phyloP scores from a whole-genome alignment of 768 basidiomycete genomes.

The Russula vinacea region DNA sequence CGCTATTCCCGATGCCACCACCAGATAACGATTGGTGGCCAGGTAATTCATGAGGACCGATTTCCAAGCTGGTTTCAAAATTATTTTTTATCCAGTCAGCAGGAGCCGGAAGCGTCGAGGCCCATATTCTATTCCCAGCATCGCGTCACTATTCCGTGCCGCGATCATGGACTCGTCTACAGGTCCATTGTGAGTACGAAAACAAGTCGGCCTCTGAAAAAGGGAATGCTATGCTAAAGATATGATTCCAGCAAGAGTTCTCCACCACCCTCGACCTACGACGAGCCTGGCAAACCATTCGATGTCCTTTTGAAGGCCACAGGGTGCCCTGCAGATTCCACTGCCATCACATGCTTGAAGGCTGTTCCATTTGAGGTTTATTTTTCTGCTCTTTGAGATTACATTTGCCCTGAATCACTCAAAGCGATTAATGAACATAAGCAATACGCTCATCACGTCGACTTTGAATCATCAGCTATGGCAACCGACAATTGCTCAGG shows the following conservation, averaged over 20 bases:
- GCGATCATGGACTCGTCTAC: conserved; percentile 50
- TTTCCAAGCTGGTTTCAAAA: background rate
- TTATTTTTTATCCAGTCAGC: conserved; percentile 40
- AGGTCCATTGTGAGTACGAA: no score
- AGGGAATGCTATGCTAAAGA: no score
- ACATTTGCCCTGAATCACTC: background rate
- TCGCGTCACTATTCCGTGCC: conserved; percentile 44
- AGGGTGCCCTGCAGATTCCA: conserved; percentile 43
- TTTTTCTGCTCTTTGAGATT: conserved; percentile 3
- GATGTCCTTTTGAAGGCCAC: conserved; percentile 45
- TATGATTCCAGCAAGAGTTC: conserved; percentile 46
- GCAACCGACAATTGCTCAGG: conserved; percentile 52
- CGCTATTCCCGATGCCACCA: background rate
- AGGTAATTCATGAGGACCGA: conserved; percentile 34
- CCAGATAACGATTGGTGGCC: conserved; percentile 54
- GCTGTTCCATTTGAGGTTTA: conserved; percentile 45
- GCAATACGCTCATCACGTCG: conserved; percentile 44
- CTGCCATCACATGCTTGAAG: conserved; percentile 46
- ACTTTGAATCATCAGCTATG: conserved; percentile 54
- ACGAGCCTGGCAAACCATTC: conserved; percentile 52
- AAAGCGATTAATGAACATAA: conserved; percentile 48
- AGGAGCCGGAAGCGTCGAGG: conserved; percentile 48
- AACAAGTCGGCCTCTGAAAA: no score
- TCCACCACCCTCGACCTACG: conserved; percentile 48
- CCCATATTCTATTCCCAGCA: conserved; percentile 43